A percentile compares a stretch with the other conserved stretches of the same genome.
These are phyloP conservation scores for Salix arbutifolia DNA, from an alignment of 345 rosid species.

Conservation along the genomic window DNA sequence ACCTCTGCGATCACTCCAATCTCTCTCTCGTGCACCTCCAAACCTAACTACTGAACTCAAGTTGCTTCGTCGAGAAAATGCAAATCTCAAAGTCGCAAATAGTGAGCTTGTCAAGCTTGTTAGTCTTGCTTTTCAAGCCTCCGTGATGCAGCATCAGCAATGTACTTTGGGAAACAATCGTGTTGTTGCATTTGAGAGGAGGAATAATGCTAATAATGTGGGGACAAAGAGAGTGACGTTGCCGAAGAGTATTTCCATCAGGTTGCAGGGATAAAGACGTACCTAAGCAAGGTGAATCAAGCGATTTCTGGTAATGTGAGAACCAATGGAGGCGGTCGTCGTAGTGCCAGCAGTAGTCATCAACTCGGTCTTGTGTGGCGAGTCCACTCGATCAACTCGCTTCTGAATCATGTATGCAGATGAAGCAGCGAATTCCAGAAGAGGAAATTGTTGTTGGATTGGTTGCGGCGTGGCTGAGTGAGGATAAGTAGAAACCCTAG, in stretches of 20 bases:
- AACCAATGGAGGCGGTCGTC: not conserved
- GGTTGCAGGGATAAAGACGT: not conserved
- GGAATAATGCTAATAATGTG: not conserved
- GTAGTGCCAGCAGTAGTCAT: slow-evolving; percentile 18
- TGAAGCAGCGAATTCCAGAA: no score
- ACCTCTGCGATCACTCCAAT: slow-evolving; percentile 58
- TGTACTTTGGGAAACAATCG: not conserved
- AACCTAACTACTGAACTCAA: slow-evolving; percentile 20
- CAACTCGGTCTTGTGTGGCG: slow-evolving; percentile 29
- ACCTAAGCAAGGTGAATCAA: not conserved
- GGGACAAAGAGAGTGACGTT: not conserved
- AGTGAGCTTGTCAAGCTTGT: slow-evolving; percentile 6
- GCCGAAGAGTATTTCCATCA: slow-evolving; percentile 22
- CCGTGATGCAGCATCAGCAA: slow-evolving; percentile 6
- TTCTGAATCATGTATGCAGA: slow-evolving; percentile 13
- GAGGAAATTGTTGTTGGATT: no score
- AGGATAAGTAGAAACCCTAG: no score
- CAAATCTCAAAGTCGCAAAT: slow-evolving; percentile 11
- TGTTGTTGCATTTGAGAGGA: not conserved
- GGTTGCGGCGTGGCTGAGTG: no score
- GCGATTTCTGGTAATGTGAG: slow-evolving; percentile 16
- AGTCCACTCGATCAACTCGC: slow-evolving; percentile 26
- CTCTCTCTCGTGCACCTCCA: slow-evolving; percentile 39
- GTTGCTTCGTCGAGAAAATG: slow-evolving; percentile 16
- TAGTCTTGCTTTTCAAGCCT: slow-evolving; percentile 38